A percentile compares a stretch with the other conserved stretches of the same genome.
Conservation (phyloP, 495 filamentous ascomycete species). For the Hypoxylon fragiforme region DNA sequence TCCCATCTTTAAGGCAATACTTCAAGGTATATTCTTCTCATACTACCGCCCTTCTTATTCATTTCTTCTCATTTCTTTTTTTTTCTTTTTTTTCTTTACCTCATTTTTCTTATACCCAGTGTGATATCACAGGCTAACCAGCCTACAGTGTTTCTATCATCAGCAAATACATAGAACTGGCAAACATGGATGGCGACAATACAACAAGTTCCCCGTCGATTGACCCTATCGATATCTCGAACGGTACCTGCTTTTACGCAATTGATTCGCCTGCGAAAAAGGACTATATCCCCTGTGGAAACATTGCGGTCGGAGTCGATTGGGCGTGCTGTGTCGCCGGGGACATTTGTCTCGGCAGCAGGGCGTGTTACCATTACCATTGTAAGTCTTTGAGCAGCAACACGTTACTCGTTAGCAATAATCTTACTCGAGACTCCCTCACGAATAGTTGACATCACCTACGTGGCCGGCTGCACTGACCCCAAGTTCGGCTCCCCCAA, state of each 20-base stretch:
- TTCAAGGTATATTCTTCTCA: too few species aligned
- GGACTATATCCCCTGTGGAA: conserved; percentile 44
- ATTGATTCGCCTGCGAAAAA: not conserved
- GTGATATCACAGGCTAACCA: not conserved
- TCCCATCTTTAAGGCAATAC: too few species aligned
- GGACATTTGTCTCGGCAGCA: conserved; percentile 25
- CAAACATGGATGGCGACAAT: conserved; percentile 22
- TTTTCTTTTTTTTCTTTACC: not conserved
- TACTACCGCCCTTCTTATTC: not conserved
- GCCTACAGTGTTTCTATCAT: too few species aligned
- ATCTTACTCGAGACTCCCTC: not conserved
- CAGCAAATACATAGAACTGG: too few species aligned
- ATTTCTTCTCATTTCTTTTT: not conserved
- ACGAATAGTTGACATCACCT: conserved; percentile 26
- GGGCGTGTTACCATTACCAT: conserved; percentile 24
- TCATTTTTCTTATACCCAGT: not conserved
- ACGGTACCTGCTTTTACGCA: conserved; percentile 43
- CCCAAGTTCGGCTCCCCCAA: conserved; percentile 14
- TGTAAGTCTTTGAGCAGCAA: conserved; percentile 12
- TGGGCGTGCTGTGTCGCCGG: conserved; percentile 33
- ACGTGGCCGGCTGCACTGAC: conserved; percentile 40
- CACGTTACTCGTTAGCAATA: not conserved
- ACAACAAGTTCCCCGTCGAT: too few species aligned
- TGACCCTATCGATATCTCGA: conserved; percentile 34
- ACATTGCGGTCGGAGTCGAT: conserved; percentile 34